phyloP scores from a whole-genome alignment of 1,284 basidiomycete species.

The Ustilago lituana region DNA sequence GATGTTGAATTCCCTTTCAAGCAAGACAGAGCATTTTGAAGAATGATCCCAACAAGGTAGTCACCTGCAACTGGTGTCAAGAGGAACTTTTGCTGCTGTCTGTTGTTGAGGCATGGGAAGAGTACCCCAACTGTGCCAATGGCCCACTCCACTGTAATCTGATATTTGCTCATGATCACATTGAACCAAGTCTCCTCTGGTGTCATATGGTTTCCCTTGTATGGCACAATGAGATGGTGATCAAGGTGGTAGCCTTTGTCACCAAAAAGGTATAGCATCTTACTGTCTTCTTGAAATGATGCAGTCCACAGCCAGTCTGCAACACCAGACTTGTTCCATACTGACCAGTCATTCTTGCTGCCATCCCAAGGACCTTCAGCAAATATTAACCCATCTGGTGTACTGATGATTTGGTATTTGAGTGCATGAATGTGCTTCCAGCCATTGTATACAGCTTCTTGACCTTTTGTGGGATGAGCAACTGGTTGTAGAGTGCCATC shows the following conservation, averaged over 20 bases:
- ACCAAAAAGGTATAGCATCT: background rate
- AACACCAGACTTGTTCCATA: background rate
- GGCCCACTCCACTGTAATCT: slow-evolving; percentile 3
- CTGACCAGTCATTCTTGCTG: slow-evolving; percentile 1
- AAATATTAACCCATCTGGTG: slow-evolving; percentile 2
- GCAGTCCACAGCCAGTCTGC: background rate
- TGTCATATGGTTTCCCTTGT: background rate
- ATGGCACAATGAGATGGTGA: background rate
- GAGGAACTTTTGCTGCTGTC: slow-evolving; percentile 1
- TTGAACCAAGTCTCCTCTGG: background rate
- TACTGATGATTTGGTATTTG: slow-evolving; percentile 5
- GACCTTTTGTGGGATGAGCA: background rate
- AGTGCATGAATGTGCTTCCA: slow-evolving; percentile 4
- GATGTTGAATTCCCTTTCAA: slow-evolving; percentile 4
- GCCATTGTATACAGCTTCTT: slow-evolving; percentile 3
- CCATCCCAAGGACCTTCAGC: slow-evolving; percentile 2
- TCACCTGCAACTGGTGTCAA: slow-evolving; percentile 5
- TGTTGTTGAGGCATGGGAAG: slow-evolving; percentile 1
- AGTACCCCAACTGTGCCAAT: background rate
- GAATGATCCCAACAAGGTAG: background rate
- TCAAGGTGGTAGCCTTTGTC: slow-evolving; percentile 1
- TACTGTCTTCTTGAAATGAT: background rate
- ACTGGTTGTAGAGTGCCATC: background rate
- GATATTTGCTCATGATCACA: slow-evolving; percentile 6
- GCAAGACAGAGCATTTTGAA: background rate